Base-by-base conservation (phyloP, 106 monocot species). In the Xerophyta viscosa region DNA sequence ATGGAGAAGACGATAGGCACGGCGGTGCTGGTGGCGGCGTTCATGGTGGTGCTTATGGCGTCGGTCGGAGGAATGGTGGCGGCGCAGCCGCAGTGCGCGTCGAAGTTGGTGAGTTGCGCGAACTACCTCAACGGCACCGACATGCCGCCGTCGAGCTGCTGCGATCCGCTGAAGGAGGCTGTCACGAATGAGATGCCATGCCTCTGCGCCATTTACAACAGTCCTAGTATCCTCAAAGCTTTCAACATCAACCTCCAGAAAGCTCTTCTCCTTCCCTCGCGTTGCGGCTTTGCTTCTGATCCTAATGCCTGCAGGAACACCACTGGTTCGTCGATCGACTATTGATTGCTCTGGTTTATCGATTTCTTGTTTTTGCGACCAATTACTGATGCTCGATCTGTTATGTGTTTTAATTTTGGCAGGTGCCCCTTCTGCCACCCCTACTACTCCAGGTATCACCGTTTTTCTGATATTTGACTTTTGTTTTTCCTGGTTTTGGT, bases 161-260 rank as follows among this genome's bases (percentile, higher is more conserved):
- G 53, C 31, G 28, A 8, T 0, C 53, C 53, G 31, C 18, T 54
- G 30, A 54, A 31, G 31, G 53, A 54, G 3, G 53, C 53, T 1
- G 30, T 54, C n/a, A 18, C 28, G 53, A 14, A 54, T 10, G 31
- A 54, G 0, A 15, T 31, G 29, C 11, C 53, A 3, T 54, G 53
- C 53, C 29, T 54, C 18, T 54, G 53, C 53, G 17, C 2, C 29
- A 8, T 54, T 1, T 31, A 17, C 53, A 31, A 54, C 14, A 19
- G 8, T 30, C 0, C 29, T 9, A 7, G 31, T 0, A 54, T 54
- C 31, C 53, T 54, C 31, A 31, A 54, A n/a, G 53, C 29, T 7
- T 54, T 54, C 18, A 29, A 54, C 0, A 20, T 54, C 31, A 20
- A 54, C 31, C 26, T 31, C 14, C 29, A 13, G 8, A 13, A 31